Evolutionary conservation across 108 stramenopile species (phyloP).

Genomic region (Cyclotella atomus): DNA sequence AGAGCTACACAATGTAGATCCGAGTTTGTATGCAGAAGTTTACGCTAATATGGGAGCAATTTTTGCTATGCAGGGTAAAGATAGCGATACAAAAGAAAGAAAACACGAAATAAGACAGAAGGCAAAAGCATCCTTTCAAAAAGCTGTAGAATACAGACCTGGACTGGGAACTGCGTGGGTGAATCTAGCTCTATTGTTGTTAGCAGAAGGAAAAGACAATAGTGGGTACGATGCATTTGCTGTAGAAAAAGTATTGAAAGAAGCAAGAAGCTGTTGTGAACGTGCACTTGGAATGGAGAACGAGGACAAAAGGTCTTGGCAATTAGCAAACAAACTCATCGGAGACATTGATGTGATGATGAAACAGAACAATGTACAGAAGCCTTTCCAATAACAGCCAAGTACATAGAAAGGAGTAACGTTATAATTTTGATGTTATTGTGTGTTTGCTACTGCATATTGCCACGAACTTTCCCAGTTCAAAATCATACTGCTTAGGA

Average conservation of each 20-base stretch:
- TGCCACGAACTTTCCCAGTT: conserved; percentile 17
- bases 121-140: conserved; percentile 29
- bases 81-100: background rate
- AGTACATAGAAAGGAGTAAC: background rate
- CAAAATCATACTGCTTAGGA: conserved; percentile 51
- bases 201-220: conserved; percentile 43
- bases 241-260: conserved; percentile 29
- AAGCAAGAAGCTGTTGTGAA: conserved; percentile 45
- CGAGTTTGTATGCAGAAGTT: conserved; percentile 43
- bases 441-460: conserved; percentile 18
- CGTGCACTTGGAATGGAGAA: conserved; percentile 47
- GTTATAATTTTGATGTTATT: background rate
- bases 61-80: conserved; percentile 45
- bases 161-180: conserved; percentile 45
- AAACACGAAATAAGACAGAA: conserved; percentile 14
- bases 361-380: conserved; percentile 15
- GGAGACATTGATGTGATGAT: conserved; percentile 44
- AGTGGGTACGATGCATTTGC: conserved; percentile 12
- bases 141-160: conserved; percentile 39
- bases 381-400: background rate
- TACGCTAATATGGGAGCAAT: conserved; percentile 47
- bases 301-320: conserved; percentile 37
- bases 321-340: conserved; percentile 39
- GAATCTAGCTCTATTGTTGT: conserved; percentile 33
- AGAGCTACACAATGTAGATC: conserved; percentile 29